These are phyloP conservation scores for Eragrostis tef DNA, from an alignment of 202 grass and related monocot genomes.

Conservation along the genomic window DNA sequence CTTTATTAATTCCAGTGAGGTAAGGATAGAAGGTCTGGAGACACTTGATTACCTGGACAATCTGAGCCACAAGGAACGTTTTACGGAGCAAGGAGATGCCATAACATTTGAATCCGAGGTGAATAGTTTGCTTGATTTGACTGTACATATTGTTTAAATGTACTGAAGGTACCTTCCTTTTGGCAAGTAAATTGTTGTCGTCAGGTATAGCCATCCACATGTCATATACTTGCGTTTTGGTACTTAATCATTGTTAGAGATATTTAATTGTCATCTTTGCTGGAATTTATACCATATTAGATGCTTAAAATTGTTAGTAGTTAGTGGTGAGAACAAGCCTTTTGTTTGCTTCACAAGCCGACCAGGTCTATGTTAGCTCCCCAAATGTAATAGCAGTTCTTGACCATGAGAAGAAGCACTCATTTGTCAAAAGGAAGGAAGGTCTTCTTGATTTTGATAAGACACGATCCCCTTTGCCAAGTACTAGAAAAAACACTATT, in stretches of 20 bases:
- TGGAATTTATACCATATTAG: background rate
- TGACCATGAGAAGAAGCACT: conserved; percentile 94
- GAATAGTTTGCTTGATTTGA: background rate
- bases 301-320: background rate
- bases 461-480: conserved; percentile 8
- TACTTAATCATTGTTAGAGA: background rate
- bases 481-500: background rate
- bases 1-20: conserved; percentile 65
- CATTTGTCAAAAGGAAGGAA: conserved; percentile 81
- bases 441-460: conserved; percentile 86
- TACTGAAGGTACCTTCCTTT: conserved; percentile 23
- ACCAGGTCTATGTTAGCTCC: conserved; percentile 78
- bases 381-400: conserved; percentile 87
- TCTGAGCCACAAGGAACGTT: conserved; percentile 71
- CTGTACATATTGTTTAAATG: background rate
- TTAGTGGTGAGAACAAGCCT: background rate
- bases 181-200: background rate
- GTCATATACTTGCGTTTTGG: background rate
- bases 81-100: conserved; percentile 96
- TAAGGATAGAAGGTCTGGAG: conserved; percentile 95
- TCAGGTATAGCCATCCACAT: background rate
- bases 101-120: conserved; percentile 99
- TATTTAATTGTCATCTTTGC: background rate
- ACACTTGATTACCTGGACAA: conserved; percentile 97
- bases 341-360: conserved; percentile 56